phyloP scores from a whole-genome alignment of 1,284 basidiomycete genomes.

The Microbotryum scabiosae region DNA sequence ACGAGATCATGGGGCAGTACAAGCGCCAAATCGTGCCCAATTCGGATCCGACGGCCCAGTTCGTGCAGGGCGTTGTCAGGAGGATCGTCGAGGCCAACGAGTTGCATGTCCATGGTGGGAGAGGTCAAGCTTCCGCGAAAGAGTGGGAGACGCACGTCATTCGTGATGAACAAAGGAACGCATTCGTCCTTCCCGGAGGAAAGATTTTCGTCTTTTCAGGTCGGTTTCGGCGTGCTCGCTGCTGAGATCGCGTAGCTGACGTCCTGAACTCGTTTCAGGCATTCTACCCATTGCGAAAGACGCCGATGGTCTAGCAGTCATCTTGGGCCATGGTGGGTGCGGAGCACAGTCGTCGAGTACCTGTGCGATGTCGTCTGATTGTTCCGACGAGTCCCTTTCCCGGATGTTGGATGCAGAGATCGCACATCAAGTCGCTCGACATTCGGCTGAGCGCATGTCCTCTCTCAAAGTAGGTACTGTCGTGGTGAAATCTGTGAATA shows the following conservation, averaged over 20 bases:
- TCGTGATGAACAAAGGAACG: constrained; percentile 38
- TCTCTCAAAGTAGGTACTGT: constrained; percentile 24
- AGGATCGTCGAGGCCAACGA: constrained; percentile 65
- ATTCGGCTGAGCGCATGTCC: constrained; percentile 54
- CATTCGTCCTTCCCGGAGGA: constrained; percentile 44
- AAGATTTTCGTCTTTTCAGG: constrained; percentile 71
- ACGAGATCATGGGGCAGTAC: constrained; percentile 52
- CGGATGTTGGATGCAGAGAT: constrained; percentile 53
- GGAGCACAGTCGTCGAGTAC: constrained; percentile 4
- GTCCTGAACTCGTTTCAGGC: constrained; percentile 45
- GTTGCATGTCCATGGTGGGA: constrained; percentile 34
- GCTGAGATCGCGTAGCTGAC: too few species aligned
- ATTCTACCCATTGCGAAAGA: constrained; percentile 64
- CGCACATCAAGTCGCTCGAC: constrained; percentile 76
- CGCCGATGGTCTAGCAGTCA: constrained; percentile 74
- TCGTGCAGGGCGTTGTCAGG: constrained; percentile 61
- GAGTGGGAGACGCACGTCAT: constrained; percentile 35
- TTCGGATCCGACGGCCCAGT: constrained; percentile 56
- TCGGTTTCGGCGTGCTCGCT: neutral
- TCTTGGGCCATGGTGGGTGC: constrained; percentile 76
- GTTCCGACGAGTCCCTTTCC: too few species aligned
- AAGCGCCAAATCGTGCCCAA: constrained; percentile 55
- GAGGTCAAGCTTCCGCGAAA: constrained; percentile 33
- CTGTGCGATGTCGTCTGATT: neutral
- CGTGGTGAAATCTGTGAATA: neutral